Percentiles rank a stretch among this genome's conserved stretches.
Conservation (phyloP, 495 filamentous ascomycete genomes). For the Bombardia bombarda region DNA sequence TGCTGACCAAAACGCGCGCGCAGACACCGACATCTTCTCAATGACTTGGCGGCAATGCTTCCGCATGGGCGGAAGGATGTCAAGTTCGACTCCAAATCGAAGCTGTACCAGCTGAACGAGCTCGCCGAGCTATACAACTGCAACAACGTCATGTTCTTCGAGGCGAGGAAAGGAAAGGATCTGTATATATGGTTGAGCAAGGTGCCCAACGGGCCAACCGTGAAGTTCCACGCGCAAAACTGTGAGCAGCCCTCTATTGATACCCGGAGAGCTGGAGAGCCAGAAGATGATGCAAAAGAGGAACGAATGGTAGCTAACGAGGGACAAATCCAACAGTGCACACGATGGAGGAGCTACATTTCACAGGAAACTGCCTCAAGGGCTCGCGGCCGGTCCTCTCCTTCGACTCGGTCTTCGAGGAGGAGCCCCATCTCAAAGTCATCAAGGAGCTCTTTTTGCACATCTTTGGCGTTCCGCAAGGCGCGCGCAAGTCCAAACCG, state of each 20-base stretch:
- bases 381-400: slow-evolving; percentile 91
- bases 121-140: slow-evolving; percentile 97
- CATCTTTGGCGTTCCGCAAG: slow-evolving; percentile 88
- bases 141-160: slow-evolving; percentile 97
- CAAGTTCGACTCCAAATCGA: slow-evolving; percentile 93
- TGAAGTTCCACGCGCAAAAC: slow-evolving; percentile 78
- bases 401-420: slow-evolving; percentile 82
- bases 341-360: slow-evolving; percentile 93
- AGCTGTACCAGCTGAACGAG: slow-evolving; percentile 88
- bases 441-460: slow-evolving; percentile 84
- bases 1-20: slow-evolving; percentile 2
- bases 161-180: slow-evolving; percentile 91
- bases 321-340: slow-evolving; percentile 48
- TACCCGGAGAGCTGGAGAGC: no score
- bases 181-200: slow-evolving; percentile 91
- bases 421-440: slow-evolving; percentile 58
- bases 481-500: slow-evolving; percentile 81
- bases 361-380: slow-evolving; percentile 93
- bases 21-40: slow-evolving; percentile 87
- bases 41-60: slow-evolving; percentile 81
- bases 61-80: slow-evolving; percentile 90
- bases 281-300: no score
- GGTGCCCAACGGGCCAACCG: slow-evolving; percentile 88
- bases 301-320: not conserved
- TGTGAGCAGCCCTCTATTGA: slow-evolving; percentile 13